These are phyloP conservation scores for Populus hybrid DNA, from an alignment of 441 rosid species.

Conservation along the genomic window DNA sequence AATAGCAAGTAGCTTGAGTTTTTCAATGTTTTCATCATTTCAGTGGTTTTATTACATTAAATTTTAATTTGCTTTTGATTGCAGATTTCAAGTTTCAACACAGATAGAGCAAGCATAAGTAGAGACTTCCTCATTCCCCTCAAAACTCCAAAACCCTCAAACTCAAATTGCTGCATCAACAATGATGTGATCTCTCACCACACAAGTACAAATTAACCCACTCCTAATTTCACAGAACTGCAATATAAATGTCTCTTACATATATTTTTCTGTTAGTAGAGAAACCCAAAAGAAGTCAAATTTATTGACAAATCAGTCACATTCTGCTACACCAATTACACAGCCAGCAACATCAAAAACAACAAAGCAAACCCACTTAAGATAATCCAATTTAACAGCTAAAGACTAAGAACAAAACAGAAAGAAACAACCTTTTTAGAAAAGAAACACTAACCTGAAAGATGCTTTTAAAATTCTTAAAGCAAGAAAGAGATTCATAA, in stretches of 20 bases:
- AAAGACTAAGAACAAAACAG: background rate
- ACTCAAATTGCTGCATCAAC: background rate
- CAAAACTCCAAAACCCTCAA: background rate
- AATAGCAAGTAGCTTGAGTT: background rate
- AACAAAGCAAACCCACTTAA: background rate
- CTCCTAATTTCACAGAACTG: background rate
- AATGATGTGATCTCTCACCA: background rate
- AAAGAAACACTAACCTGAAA: slow-evolving; percentile 28
- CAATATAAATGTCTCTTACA: background rate
- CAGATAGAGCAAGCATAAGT: background rate
- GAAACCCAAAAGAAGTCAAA: background rate
- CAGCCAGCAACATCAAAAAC: background rate
- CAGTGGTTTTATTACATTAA: background rate
- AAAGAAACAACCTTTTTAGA: background rate
- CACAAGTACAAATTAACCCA: background rate
- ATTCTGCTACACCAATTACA: background rate
- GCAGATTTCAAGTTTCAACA: background rate
- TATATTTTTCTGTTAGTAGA: background rate
- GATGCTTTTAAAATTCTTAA: slow-evolving; percentile 21
- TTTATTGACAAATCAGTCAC: background rate
- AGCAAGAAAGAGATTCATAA: slow-evolving; percentile 26
- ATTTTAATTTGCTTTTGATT: background rate
- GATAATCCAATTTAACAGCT: background rate
- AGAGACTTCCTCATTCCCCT: background rate
- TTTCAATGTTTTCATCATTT: background rate